Evolutionary conservation across 2,329 filamentous ascomycete genomes (phyloP), one percentile per base, ranked within the genome.

Genomic region (Stachybotrys elegans): DNA sequence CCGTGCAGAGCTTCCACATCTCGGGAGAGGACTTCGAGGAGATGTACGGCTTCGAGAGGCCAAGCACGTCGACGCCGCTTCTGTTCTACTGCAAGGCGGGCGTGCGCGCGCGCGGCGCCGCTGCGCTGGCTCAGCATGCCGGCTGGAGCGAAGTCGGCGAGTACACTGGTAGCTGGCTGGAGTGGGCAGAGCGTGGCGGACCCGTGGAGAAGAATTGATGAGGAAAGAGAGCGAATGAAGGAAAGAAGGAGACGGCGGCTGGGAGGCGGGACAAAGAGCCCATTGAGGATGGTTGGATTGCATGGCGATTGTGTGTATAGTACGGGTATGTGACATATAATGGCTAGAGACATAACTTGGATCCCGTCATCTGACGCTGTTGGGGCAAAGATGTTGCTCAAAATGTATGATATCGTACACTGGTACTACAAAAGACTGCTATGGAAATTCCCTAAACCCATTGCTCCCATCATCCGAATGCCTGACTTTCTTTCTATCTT

Each of bases 31-130:
- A 95, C 51, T 97, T 97, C 59, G 78, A 86, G 59, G 87, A 89
- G 48, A 71, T 84, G 14, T 91, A 89, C 65, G 91, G 89, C 4
- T 95, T 86, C 58, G 68, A 75, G 47, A 86, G 88, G 48, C 91
- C 75, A 0, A 56, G 57, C 3, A 70, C 70, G 47, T 72, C 79
- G 36, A 62, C 65, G 23, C 72, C 79, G 51, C 63, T 95, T 13
- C 75, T 97, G 4, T 93, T 97, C 58, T 97, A 95, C 66, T 98
- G 93, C 69, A 94, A 89, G 70, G 84, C 91, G 0, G 93, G 93
- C 3, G 88, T 97, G 51, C 75, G 93, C 60, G 89, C 88, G 54
- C 72, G 75, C 37, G 79, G 86, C 1, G 91, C 91, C 6, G 90
- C 90, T 6, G 75, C 78, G 51, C 65, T 96, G 62, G 93, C 93